Conservation (phyloP, 2,329 filamentous ascomycete species). For the Fusarium camptoceras region DNA sequence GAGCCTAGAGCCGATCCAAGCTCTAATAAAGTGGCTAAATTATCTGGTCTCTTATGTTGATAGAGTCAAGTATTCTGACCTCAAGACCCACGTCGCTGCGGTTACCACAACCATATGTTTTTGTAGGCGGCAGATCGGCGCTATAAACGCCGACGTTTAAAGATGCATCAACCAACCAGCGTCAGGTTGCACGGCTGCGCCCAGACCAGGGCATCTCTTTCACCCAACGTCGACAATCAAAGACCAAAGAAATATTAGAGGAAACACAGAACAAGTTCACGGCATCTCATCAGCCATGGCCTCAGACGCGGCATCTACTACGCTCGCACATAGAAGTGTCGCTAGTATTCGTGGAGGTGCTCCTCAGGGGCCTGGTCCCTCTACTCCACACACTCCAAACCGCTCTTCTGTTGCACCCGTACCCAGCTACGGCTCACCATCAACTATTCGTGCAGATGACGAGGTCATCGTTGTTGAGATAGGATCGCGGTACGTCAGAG, state of each 20-base stretch:
- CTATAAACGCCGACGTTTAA: slow-evolving; percentile 40
- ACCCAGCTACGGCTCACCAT: slow-evolving; percentile 68
- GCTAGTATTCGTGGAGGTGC: slow-evolving; percentile 65
- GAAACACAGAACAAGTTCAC: not conserved
- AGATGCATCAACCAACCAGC: slow-evolving; percentile 40
- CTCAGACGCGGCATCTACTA: slow-evolving; percentile 55
- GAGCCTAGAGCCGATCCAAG: not conserved
- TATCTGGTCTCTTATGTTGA: not conserved
- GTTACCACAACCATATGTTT: slow-evolving; percentile 47
- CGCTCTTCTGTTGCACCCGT: slow-evolving; percentile 64
- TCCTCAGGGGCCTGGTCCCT: slow-evolving; percentile 50
- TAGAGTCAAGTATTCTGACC: not conserved
- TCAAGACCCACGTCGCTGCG: slow-evolving; percentile 47
- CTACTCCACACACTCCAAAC: slow-evolving; percentile 71
- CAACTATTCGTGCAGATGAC: slow-evolving; percentile 78
- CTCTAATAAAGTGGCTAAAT: not conserved
- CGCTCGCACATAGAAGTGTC: slow-evolving; percentile 68
- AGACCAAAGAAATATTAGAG: not conserved
- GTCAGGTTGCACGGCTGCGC: slow-evolving; percentile 28
- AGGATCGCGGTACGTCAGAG: slow-evolving; percentile 80
- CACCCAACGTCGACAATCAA: slow-evolving; percentile 18
- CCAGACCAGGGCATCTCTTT: slow-evolving; percentile 32
- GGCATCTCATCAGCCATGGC: slow-evolving; percentile 54
- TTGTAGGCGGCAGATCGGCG: slow-evolving; percentile 49
- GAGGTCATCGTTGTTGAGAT: slow-evolving; percentile 87